These are phyloP conservation scores for Globisporangium okanoganense DNA, from an alignment of 352 stramenopile genomes.

Conservation along the genomic window DNA sequence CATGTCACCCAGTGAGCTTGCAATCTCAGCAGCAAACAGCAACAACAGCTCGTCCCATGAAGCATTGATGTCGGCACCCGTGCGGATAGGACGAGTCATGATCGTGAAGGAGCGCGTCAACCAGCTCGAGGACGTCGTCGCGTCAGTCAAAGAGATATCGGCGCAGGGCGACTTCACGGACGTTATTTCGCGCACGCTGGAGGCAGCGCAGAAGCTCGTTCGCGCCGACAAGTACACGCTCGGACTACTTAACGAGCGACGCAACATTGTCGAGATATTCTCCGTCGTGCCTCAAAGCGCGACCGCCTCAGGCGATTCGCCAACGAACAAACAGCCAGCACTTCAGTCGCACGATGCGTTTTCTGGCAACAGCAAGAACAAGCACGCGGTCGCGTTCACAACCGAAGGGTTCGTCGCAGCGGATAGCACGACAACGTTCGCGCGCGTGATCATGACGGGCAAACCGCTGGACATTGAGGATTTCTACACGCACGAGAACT, in stretches of 20 bases:
- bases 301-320: neutral
- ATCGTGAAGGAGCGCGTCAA: conserved; percentile 43
- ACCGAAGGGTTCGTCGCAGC: conserved; percentile 54
- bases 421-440: conserved; percentile 60
- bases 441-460: conserved; percentile 61
- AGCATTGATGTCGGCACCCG: neutral
- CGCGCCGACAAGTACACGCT: conserved; percentile 62
- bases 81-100: conserved; percentile 16
- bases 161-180: conserved; percentile 54
- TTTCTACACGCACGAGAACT: conserved; percentile 55
- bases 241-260: conserved; percentile 52
- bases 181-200: conserved; percentile 48
- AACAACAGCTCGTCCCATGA: neutral
- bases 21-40: neutral
- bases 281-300: conserved; percentile 18
- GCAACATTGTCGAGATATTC: conserved; percentile 56
- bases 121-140: conserved; percentile 57
- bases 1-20: neutral
- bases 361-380: neutral
- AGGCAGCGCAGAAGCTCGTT: conserved; percentile 49
- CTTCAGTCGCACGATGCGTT: neutral
- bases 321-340: neutral
- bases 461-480: conserved; percentile 51
- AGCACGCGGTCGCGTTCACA: conserved; percentile 23
- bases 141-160: conserved; percentile 53